Percentiles rank a stretch among this genome's conserved stretches.
Evolutionary conservation across 2,329 filamentous ascomycete genomes (phyloP).

Genomic region (Malbranchea cinnamomea): DNA sequence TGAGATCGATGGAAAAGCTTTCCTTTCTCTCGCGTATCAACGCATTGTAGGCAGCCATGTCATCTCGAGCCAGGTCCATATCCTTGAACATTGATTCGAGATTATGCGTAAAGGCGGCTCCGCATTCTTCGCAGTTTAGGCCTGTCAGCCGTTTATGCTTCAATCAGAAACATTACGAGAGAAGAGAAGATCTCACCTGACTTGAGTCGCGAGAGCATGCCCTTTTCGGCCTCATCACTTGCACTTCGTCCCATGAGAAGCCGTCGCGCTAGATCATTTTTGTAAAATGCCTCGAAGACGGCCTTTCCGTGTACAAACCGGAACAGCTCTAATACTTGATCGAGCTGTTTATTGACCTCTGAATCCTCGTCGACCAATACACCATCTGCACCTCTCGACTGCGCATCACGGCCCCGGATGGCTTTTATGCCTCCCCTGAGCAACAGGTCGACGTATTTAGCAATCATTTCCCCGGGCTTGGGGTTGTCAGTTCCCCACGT

Average conservation of each 20-base stretch:
- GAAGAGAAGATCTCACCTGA: constrained; percentile 34
- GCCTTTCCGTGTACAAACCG: constrained; percentile 95
- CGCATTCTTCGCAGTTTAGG: constrained; percentile 49
- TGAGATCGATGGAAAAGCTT: constrained; percentile 51
- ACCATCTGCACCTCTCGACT: constrained; percentile 36
- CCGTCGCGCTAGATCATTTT: constrained; percentile 82
- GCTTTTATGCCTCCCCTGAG: constrained; percentile 78
- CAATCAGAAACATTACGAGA: constrained; percentile 2
- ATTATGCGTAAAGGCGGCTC: constrained; percentile 87
- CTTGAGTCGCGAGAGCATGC: constrained; percentile 84
- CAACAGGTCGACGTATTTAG: constrained; percentile 85
- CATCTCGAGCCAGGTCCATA: constrained; percentile 80
- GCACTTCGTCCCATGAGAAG: constrained; percentile 85
- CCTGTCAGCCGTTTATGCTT: constrained; percentile 3
- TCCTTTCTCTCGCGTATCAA: constrained; percentile 46
- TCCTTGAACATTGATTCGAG: constrained; percentile 99
- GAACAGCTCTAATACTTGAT: constrained; percentile 87
- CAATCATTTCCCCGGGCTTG: constrained; percentile 97
- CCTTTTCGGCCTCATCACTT: constrained; percentile 86
- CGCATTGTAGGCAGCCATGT: constrained; percentile 77
- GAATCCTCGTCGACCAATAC: constrained; percentile 73
- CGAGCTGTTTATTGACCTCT: constrained; percentile 80
- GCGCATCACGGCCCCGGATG: constrained; percentile 53
- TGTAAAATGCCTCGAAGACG: constrained; percentile 98
- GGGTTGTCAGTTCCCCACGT: constrained; percentile 72